Conservation (phyloP, 1,139 yeast species). For the Keqinozyma sinolaborantium region DNA sequence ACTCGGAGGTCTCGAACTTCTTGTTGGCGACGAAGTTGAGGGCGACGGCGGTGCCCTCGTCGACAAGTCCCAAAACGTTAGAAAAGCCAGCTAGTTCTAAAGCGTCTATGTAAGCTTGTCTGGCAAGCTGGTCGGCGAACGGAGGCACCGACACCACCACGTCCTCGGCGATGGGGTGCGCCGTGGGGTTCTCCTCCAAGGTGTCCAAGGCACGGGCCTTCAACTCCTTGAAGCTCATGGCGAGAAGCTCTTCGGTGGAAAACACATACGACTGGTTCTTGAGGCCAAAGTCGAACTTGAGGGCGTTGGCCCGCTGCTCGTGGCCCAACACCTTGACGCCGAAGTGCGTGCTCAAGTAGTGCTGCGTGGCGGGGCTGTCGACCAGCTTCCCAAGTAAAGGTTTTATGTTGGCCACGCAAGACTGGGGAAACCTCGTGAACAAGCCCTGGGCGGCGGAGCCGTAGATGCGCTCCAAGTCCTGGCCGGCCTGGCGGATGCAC, state of each 20-base stretch:
- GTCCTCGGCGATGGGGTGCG: constrained; percentile 48
- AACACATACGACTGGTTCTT: constrained; percentile 41
- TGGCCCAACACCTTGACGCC: constrained; percentile 52
- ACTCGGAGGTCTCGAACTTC: constrained; percentile 33
- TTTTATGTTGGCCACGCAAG: constrained; percentile 67
- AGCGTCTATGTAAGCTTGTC: constrained; percentile 71
- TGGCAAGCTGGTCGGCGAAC: constrained; percentile 59
- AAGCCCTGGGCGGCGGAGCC: constrained; percentile 75
- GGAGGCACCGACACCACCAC: constrained; percentile 78
- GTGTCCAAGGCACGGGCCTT: constrained; percentile 55
- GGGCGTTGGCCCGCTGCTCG: constrained; percentile 40
- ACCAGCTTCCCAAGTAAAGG: constrained; percentile 63
- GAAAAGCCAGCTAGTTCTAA: constrained; percentile 66
- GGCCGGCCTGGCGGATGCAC: constrained; percentile 49
- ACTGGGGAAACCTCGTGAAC: constrained; percentile 70
- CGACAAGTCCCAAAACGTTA: constrained; percentile 64
- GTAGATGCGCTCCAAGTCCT: constrained; percentile 65
- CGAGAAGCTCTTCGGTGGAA: constrained; percentile 69
- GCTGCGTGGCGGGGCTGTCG: constrained; percentile 42
- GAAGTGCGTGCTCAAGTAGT: constrained; percentile 52
- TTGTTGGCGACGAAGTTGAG: constrained; percentile 63
- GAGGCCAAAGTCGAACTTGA: constrained; percentile 54
- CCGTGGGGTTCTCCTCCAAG: constrained; percentile 28
- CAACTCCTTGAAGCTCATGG: constrained; percentile 74
- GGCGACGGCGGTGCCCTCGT: constrained; percentile 91